These are phyloP conservation scores for Salix exigua DNA, from an alignment of 345 rosid species.

Conservation along the genomic window DNA sequence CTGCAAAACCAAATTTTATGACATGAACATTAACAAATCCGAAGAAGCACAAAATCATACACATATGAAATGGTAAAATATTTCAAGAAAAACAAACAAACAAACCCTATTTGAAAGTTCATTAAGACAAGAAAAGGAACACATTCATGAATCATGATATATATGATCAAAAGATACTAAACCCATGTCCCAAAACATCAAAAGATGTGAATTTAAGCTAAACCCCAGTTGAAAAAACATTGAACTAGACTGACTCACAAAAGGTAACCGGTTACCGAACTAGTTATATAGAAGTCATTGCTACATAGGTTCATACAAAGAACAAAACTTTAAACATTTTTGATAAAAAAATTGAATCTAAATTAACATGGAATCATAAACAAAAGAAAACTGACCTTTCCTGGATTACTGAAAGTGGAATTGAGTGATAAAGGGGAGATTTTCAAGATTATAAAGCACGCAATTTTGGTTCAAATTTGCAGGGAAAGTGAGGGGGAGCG, in stretches of 20 bases:
- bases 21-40: too few species aligned
- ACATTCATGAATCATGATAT: neutral
- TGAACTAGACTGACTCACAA: neutral
- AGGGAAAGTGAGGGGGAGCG: neutral
- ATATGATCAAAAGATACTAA: too few species aligned
- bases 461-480: neutral
- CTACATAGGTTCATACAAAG: neutral
- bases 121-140: neutral
- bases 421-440: neutral
- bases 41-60: too few species aligned
- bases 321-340: neutral
- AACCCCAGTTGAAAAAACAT: neutral
- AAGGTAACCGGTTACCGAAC: neutral
- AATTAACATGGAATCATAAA: too few species aligned
- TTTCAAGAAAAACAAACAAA: too few species aligned
- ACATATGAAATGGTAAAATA: too few species aligned
- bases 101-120: neutral
- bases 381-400: neutral
- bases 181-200: neutral
- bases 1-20: constrained; percentile 11
- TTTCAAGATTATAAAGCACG: neutral
- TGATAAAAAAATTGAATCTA: neutral
- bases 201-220: neutral
- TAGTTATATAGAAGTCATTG: neutral
- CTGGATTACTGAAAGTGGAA: neutral